Conservation (phyloP, 106 monocot species). For the Dendrobium officinale region DNA sequence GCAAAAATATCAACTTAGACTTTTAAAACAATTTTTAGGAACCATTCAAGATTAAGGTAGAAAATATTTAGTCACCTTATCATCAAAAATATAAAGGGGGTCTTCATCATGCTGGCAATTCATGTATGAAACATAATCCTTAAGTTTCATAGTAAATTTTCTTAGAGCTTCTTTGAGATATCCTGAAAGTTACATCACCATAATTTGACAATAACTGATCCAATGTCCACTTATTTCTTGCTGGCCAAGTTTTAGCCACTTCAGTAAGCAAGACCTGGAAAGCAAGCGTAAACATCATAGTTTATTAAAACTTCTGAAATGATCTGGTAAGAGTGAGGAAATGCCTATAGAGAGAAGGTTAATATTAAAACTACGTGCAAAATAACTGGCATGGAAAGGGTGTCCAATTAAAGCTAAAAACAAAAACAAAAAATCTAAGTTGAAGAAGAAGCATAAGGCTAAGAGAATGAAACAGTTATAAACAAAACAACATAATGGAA, state of each 20-base stretch:
- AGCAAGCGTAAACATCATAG: not conserved
- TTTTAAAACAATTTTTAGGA: conserved; percentile 7
- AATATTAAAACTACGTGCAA: not conserved
- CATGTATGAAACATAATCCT: conserved; percentile 90
- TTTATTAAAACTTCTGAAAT: not conserved
- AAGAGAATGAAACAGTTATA: not conserved
- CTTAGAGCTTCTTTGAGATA: conserved; percentile 83
- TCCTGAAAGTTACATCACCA: conserved; percentile 75
- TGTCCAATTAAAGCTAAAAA: not conserved
- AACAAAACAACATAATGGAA: not conserved
- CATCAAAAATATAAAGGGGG: conserved; percentile 98
- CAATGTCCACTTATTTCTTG: conserved; percentile 74
- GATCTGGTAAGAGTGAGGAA: not conserved
- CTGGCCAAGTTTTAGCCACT: conserved; percentile 71
- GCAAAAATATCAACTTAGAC: conserved; percentile 12
- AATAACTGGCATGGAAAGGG: not conserved
- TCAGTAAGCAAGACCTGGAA: conserved; percentile 83
- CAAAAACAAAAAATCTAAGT: not conserved
- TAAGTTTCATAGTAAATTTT: conserved; percentile 80
- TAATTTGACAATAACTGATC: conserved; percentile 50
- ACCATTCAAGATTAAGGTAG: not conserved
- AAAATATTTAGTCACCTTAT: conserved; percentile 44
- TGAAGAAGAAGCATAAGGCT: not conserved
- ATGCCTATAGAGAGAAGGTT: not conserved
- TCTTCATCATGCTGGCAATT: conserved; percentile 93